Evolutionary conservation across 768 basidiomycete genomes (phyloP), one percentile per base, ranked within the genome.

Genomic region (Kwoniella bestiolae): DNA sequence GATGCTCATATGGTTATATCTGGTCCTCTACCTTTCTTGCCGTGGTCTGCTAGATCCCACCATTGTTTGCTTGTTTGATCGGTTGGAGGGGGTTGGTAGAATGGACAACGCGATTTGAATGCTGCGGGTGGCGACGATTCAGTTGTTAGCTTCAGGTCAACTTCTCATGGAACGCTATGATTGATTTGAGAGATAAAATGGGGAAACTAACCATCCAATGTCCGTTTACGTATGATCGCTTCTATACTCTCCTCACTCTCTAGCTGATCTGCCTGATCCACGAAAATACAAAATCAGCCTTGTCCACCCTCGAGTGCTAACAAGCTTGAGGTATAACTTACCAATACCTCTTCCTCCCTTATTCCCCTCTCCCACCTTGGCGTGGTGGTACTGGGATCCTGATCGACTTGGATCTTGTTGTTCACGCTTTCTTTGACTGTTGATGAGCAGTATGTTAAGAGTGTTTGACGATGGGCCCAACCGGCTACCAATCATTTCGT

Each of bases 71-170:
- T 61, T 14, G 62, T 53, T 2, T 28, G 32, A 63, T 77, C 74
- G 14, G 69, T 28, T 7, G 71, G 63, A 8, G 73, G 72, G 3
- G 63, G 63, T 3, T 44, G 31, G 60, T 79, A 80, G 69, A 78
- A 80, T 44, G 71, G 77, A 71, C 79, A 80, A 9, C 76, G 65
- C 0, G 72, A 66, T 65, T 76, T 77, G 75, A 80, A 80, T 3
- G 79, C 79, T 80, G 38, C 64, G 59, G 18, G 18, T n/a, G 34
- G 34, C 25, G 3, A 25, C 29, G 12, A 52, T 32, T 11, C 11
- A 44, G 14, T 18, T 16, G 45, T 21, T 9, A 23, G 46, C n/a
- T 47, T n/a, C n/a, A n/a, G n/a, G n/a, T n/a, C n/a, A n/a, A n/a
- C n/a, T n/a, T n/a, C n/a, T n/a, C n/a, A n/a, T n/a, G n/a, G n/a